A percentile compares a stretch with the other conserved stretches of the same genome.
Conservation (phyloP, 495 filamentous ascomycete species). For the Hamigera avellanea region DNA sequence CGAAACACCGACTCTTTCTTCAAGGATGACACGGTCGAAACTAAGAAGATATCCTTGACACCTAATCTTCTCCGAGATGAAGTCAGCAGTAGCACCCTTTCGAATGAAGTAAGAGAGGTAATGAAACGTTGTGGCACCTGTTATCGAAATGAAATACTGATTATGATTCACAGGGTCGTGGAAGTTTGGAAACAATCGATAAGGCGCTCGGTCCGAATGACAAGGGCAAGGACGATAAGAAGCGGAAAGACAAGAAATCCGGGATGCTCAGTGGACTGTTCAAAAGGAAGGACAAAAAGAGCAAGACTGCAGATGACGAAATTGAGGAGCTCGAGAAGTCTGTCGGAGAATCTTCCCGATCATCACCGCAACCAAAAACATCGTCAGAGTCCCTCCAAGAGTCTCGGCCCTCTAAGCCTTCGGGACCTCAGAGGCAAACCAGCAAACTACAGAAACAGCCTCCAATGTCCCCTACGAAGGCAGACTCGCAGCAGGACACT, state of each 20-base stretch:
- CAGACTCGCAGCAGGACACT: slow-evolving; percentile 11
- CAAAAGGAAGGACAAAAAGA: slow-evolving; percentile 87
- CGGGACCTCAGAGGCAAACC: slow-evolving; percentile 38
- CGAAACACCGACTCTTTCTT: slow-evolving; percentile 93
- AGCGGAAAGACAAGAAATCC: slow-evolving; percentile 82
- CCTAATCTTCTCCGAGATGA: slow-evolving; percentile 91
- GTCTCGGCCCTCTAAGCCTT: slow-evolving; percentile 22
- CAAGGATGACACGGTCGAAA: slow-evolving; percentile 89
- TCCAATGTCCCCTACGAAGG: slow-evolving; percentile 33
- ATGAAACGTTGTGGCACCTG: slow-evolving; percentile 24
- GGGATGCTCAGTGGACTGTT: slow-evolving; percentile 91
- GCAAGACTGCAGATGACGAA: slow-evolving; percentile 55
- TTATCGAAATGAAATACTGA: slow-evolving; percentile 2
- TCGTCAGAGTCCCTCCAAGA: slow-evolving; percentile 36
- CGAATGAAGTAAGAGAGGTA: slow-evolving; percentile 55
- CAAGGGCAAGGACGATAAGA: slow-evolving; percentile 64
- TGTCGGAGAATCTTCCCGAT: slow-evolving; percentile 40
- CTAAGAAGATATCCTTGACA: slow-evolving; percentile 93
- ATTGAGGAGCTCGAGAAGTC: slow-evolving; percentile 50
- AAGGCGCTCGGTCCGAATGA: slow-evolving; percentile 41
- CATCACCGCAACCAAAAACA: slow-evolving; percentile 39
- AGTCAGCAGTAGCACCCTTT: slow-evolving; percentile 41
- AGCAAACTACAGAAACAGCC: slow-evolving; percentile 67
- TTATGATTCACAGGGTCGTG: slow-evolving; percentile 15
- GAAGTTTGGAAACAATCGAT: slow-evolving; percentile 39